phyloP scores from a whole-genome alignment of 2,329 filamentous ascomycete species.

The Tolypocladium pustulatum region DNA sequence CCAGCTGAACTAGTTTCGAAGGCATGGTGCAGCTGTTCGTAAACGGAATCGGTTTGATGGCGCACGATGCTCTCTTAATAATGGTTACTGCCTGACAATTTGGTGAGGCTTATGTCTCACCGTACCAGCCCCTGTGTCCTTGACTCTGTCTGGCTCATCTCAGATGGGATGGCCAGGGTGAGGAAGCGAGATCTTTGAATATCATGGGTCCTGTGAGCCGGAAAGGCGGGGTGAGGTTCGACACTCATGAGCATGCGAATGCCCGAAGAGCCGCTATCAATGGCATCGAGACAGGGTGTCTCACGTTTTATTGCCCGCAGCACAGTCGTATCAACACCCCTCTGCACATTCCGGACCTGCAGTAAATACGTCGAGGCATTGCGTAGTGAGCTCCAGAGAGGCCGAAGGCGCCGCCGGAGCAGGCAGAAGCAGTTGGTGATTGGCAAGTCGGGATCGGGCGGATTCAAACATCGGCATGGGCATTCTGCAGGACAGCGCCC shows the following conservation, averaged over 20 bases:
- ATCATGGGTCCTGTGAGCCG: neutral
- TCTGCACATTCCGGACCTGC: neutral
- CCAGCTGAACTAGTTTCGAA: neutral
- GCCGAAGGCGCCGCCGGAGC: neutral
- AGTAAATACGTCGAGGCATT: too few relatives aligned
- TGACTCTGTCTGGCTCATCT: neutral
- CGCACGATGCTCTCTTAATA: neutral
- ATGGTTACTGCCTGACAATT: neutral
- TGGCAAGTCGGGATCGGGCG: neutral
- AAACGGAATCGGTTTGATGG: neutral
- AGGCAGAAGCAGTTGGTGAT: neutral
- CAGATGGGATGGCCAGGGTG: neutral
- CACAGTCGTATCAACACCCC: neutral
- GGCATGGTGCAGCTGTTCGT: neutral
- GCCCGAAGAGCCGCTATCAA: neutral
- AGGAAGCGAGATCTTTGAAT: neutral
- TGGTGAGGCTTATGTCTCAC: neutral
- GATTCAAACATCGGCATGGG: neutral
- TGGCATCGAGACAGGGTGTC: neutral
- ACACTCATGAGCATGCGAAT: neutral
- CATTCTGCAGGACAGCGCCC: neutral
- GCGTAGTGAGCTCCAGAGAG: neutral
- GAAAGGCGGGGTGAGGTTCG: neutral
- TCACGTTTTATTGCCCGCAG: neutral
- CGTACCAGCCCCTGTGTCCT: neutral